Base-by-base conservation (phyloP, 306 rosid genomes). In the Purshia tridentata region DNA sequence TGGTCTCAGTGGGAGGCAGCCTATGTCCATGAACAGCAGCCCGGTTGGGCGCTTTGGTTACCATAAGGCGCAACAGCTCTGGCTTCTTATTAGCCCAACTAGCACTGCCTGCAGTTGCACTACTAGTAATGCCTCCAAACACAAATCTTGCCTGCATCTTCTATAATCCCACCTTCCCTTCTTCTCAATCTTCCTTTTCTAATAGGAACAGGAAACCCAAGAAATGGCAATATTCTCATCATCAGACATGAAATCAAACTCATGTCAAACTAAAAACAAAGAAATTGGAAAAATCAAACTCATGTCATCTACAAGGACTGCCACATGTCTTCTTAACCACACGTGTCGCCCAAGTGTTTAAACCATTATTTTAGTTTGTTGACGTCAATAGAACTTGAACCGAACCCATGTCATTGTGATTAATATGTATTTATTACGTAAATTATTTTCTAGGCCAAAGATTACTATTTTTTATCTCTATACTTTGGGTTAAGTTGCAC, bases 11-110 rank as follows among this genome's bases (percentile, higher is more conserved):
- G 51, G 37, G 6, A 37, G 85, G 81, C 57, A 8, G 70, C 70
- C 51, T 70, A 4, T 19, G 49, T 8, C 84, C 80, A 8, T 80
- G 87, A 42, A 83, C 73, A 14, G 67, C 80, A 16, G 84, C 75
- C 0, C 82, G 79, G 72, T 69, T 65, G 7, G 72, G n/a, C 8
- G 76, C 56, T 55, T 77, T 80, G 41, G 35, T 15, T 8, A 35
- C 22, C 73, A 80, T 22, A 44, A 41, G 23, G 4, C 80, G 82
- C 65, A 53, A 69, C 63, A 52, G 68, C 60, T 20, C 60, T 1
- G 53, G 68, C 66, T 13, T 55, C 72, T 39, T 29, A 29, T 29
- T 45, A 6, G 7, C 40, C n/a, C 35, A 29, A 16, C n/a, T 3
- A 56, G 61, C 37, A 22, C 8, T 8, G 9, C 50, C 29, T 9